Conservation (phyloP, 495 filamentous ascomycete genomes). For the Venustampulla echinocandica region DNA sequence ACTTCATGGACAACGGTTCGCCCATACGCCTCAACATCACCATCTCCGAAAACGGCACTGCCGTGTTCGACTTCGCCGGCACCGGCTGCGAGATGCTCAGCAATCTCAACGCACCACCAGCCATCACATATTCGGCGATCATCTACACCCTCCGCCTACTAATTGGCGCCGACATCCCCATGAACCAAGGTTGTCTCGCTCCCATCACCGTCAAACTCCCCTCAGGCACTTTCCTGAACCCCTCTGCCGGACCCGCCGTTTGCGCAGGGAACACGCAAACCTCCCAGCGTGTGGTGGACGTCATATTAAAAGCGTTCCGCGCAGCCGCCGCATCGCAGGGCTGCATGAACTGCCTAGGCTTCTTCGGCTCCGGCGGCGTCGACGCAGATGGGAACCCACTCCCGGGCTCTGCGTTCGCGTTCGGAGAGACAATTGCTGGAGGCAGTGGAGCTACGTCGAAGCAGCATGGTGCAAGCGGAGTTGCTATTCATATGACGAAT, state of each 20-base stretch:
- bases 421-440: conserved; percentile 62
- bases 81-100: conserved; percentile 23
- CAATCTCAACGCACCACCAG: conserved; percentile 19
- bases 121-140: conserved; percentile 21
- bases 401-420: conserved; percentile 60
- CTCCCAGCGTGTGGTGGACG: conserved; percentile 24
- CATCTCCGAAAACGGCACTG: conserved; percentile 22
- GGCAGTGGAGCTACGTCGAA: conserved; percentile 55
- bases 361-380: conserved; percentile 18
- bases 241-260: conserved; percentile 16
- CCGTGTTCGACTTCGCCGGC: conserved; percentile 29
- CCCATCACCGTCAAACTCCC: conserved; percentile 22
- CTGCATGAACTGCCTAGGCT: conserved; percentile 13
- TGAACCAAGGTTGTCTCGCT: conserved; percentile 24
- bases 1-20: conserved; percentile 28
- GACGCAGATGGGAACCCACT: conserved; percentile 4
- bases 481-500: conserved; percentile 68
- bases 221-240: conserved; percentile 16
- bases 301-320: conserved; percentile 24
- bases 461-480: conserved; percentile 57
- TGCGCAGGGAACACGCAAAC: conserved; percentile 22
- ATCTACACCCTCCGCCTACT: conserved; percentile 24
- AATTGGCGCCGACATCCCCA: conserved; percentile 22
- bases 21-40: conserved; percentile 26
- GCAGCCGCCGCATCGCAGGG: conserved; percentile 24